Conservation (phyloP, 805 yeast genomes). For the Yamadazyma ubonensis region DNA sequence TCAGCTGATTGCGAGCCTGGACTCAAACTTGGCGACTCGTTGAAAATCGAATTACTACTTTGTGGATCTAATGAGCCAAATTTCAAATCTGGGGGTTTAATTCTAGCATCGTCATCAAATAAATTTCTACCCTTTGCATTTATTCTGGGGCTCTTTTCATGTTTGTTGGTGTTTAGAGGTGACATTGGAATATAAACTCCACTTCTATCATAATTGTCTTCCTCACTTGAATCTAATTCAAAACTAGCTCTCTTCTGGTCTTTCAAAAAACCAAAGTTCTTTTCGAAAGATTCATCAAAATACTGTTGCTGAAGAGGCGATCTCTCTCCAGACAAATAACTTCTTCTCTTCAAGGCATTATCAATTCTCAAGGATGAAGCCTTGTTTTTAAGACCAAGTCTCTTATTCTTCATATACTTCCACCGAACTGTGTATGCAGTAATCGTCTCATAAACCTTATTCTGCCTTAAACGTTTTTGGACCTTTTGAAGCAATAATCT, state of each 20-base stretch:
- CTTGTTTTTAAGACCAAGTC: slow-evolving; percentile 26
- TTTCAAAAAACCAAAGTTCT: slow-evolving; percentile 16
- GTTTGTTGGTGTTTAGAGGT: slow-evolving; percentile 24
- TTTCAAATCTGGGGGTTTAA: neutral
- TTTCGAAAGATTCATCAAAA: slow-evolving; percentile 14
- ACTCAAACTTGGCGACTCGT: slow-evolving; percentile 7
- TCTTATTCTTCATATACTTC: slow-evolving; percentile 37
- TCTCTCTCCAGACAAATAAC: slow-evolving; percentile 26
- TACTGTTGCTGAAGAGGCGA: slow-evolving; percentile 13
- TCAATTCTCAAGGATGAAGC: slow-evolving; percentile 25
- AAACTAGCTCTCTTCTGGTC: slow-evolving; percentile 4
- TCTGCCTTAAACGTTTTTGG: slow-evolving; percentile 43
- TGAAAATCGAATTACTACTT: neutral
- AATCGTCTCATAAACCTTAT: slow-evolving; percentile 46
- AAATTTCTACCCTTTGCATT: slow-evolving; percentile 16
- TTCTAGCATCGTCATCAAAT: neutral
- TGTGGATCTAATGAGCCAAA: neutral
- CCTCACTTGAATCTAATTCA: slow-evolving; percentile 9
- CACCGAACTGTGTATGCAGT: slow-evolving; percentile 49
- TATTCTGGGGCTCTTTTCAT: slow-evolving; percentile 11
- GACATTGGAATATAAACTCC: slow-evolving; percentile 33
- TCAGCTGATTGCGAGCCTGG: slow-evolving; percentile 5
- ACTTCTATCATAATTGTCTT: slow-evolving; percentile 12
- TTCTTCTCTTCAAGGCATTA: slow-evolving; percentile 21
- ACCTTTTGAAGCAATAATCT: slow-evolving; percentile 57